Percentiles rank a stretch among this genome's conserved stretches.
Evolutionary conservation across 495 filamentous ascomycete species (phyloP).

Genomic region (Friedmanniomyces endolithicus): DNA sequence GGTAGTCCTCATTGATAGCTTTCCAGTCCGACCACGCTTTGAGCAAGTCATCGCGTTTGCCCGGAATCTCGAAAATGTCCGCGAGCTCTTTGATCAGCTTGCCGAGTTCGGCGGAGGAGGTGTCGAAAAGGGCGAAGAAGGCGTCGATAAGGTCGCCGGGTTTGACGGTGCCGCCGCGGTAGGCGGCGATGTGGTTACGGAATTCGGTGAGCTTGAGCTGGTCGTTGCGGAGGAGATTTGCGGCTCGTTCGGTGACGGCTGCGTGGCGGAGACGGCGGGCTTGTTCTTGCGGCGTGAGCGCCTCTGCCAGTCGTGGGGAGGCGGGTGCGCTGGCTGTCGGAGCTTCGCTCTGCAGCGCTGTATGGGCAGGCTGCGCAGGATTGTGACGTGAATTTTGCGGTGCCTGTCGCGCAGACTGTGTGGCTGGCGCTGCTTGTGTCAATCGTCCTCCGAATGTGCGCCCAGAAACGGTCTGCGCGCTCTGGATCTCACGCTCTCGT

Average conservation of each 20-base stretch:
- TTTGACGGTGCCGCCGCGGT: slow-evolving; percentile 50
- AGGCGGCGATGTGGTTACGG: slow-evolving; percentile 63
- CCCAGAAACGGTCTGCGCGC: slow-evolving; percentile 61
- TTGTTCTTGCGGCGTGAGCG: slow-evolving; percentile 57
- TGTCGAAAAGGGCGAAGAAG: slow-evolving; percentile 75
- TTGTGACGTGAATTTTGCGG: slow-evolving; percentile 26
- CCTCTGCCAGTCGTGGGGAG: slow-evolving; percentile 21
- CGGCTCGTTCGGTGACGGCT: slow-evolving; percentile 74
- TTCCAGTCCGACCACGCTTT: slow-evolving; percentile 90
- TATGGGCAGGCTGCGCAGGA: slow-evolving; percentile 15
- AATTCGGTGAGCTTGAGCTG: slow-evolving; percentile 59
- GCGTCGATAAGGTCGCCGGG: slow-evolving; percentile 67
- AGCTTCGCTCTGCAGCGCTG: not conserved
- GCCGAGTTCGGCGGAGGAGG: slow-evolving; percentile 61
- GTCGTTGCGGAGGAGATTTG: slow-evolving; percentile 65
- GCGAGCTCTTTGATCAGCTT: slow-evolving; percentile 86
- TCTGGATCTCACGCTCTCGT: slow-evolving; percentile 81
- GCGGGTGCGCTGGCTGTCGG: not conserved
- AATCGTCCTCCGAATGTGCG: slow-evolving; percentile 76
- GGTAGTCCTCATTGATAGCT: slow-evolving; percentile 92
- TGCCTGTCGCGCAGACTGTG: slow-evolving; percentile 28
- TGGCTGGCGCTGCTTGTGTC: slow-evolving; percentile 38
- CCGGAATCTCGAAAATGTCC: slow-evolving; percentile 77
- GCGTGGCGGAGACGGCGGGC: slow-evolving; percentile 62
- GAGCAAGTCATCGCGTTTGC: slow-evolving; percentile 57